Base-by-base conservation (phyloP, 306 rosid genomes). In the Arachis hypogaea region DNA sequence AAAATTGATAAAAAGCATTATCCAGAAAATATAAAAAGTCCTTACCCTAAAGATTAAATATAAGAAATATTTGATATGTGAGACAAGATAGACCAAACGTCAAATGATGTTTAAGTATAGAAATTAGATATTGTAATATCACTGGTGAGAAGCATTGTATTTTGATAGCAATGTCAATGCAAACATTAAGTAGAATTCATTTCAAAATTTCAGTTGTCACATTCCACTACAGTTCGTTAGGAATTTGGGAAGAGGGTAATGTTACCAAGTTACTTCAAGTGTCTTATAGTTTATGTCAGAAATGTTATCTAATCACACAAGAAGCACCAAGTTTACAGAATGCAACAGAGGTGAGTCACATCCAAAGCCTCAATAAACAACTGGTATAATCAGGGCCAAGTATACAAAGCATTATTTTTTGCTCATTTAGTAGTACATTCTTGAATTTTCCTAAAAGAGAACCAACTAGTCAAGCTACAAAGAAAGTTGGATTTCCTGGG, bases 401-500 rank as follows among this genome's bases (percentile, higher is more conserved):
- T 9, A 59, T 36, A 61, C 8, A 66, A 38, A 61, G 52, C 68
- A 43, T 11, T 30, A 60, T 55, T 50, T 6, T 73, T 44, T 54
- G 69, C 52, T 33, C 71, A 43, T 45, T 7, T 7, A 7, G 5
- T 61, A 51, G 55, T 14, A 40, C 57, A 68, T 69, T 57, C 51
- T 69, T 57, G 46, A 70, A 28, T 69, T 69, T 80, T 80, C 70
- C 77, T 72, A 57, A 1, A 49, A 68, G 74, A 61, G 18, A 74
- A 52, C 30, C 57, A 40, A 59, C 41, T 63, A 41, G 55, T 76
- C 5, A 14, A 60, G 56, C 76, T 68, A 52, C 42, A 79, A 69
- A 69, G 73, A 69, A 63, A 64, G 63, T 61, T 63, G 63, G 61
- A 63, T 68, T 49, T 68, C 76, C 50, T 38, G 38, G 56, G 45